A percentile compares a stretch with the other conserved stretches of the same genome.
Conservation (phyloP, 1,284 basidiomycete genomes). For the Agroathelia rolfsii region DNA sequence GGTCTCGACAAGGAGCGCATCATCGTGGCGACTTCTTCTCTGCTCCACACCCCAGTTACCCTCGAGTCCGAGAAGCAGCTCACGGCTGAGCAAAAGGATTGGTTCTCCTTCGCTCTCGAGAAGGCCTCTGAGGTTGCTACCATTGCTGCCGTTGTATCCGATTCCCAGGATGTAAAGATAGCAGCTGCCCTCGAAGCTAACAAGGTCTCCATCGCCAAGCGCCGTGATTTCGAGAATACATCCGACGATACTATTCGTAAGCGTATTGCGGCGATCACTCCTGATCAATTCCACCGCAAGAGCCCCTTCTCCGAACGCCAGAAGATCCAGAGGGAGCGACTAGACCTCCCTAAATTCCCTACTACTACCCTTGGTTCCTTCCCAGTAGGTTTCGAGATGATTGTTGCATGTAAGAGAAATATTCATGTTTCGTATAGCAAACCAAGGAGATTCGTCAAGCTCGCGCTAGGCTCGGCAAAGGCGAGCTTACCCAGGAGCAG, state of each 20-base stretch:
- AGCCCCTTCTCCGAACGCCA: slow-evolving; percentile 84
- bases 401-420: too few relatives aligned
- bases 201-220: slow-evolving; percentile 86
- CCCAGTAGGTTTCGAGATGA: slow-evolving; percentile 46
- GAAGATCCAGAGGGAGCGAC: slow-evolving; percentile 82
- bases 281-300: slow-evolving; percentile 85
- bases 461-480: slow-evolving; percentile 91
- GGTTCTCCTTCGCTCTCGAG: slow-evolving; percentile 99
- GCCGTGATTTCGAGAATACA: slow-evolving; percentile 91
- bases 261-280: slow-evolving; percentile 88
- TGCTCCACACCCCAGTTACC: slow-evolving; percentile 97
- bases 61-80: slow-evolving; percentile 91
- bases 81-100: slow-evolving; percentile 85
- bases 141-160: slow-evolving; percentile 77
- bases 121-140: slow-evolving; percentile 89
- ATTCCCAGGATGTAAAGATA: slow-evolving; percentile 68
- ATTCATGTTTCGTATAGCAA: slow-evolving; percentile 60
- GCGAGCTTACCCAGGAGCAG: slow-evolving; percentile 78
- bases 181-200: slow-evolving; percentile 77
- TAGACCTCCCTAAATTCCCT: slow-evolving; percentile 94
- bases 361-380: slow-evolving; percentile 99
- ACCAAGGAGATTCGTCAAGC: slow-evolving; percentile 98
- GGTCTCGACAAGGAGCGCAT: slow-evolving; percentile 82
- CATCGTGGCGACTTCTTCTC: slow-evolving; percentile 91
- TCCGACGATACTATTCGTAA: slow-evolving; percentile 95